These are phyloP conservation scores for Capronia epimyces DNA, from an alignment of 2,329 filamentous ascomycete genomes.

Conservation along the genomic window DNA sequence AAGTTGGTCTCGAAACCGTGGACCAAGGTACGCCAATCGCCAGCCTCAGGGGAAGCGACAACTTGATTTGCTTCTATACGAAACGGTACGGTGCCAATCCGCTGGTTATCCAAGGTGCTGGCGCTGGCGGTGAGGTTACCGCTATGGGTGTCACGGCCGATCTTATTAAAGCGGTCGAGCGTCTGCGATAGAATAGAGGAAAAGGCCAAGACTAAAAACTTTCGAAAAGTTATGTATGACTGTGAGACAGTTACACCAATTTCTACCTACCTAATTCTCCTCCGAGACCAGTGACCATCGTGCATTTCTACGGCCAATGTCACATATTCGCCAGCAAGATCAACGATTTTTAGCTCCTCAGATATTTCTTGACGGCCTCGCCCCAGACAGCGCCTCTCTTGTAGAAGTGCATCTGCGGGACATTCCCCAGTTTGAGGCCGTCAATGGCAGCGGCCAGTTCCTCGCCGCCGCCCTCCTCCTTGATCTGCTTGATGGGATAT, in stretches of 20 bases:
- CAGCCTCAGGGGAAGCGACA: constrained; percentile 91
- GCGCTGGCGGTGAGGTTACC: constrained; percentile 89
- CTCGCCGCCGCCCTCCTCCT: constrained; percentile 52
- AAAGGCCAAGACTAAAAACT: background rate
- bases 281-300: background rate
- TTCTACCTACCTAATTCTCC: background rate
- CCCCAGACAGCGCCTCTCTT: constrained; percentile 56
- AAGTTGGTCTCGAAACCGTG: constrained; percentile 86
- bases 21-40: constrained; percentile 88
- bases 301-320: background rate
- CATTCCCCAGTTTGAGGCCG: constrained; percentile 52
- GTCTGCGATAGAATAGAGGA: constrained; percentile 50
- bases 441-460: constrained; percentile 55
- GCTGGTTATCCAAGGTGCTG: constrained; percentile 88
- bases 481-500: constrained; percentile 52
- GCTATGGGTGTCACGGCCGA: constrained; percentile 97
- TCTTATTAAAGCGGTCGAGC: constrained; percentile 77
- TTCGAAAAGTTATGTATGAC: background rate
- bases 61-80: constrained; percentile 98
- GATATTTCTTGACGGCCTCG: constrained; percentile 48
- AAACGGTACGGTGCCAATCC: constrained; percentile 88
- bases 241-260: background rate
- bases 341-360: background rate
- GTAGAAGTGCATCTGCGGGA: constrained; percentile 54
- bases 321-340: background rate